Base-by-base conservation (phyloP, 352 stramenopile genomes). In the Phytophthora cryptogea region DNA sequence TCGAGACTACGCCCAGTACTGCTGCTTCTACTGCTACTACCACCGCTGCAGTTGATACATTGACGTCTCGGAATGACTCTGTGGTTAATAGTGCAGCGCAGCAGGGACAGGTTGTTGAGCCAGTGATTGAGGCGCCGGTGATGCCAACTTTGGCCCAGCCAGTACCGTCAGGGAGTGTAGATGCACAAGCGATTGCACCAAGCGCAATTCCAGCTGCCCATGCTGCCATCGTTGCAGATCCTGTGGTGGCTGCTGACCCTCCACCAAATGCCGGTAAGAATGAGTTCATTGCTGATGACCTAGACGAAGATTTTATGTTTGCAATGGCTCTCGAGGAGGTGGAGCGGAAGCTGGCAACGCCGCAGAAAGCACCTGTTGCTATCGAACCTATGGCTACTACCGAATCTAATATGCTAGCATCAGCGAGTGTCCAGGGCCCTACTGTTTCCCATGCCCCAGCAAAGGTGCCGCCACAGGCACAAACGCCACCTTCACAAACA, bases 291-390 rank as follows among this genome's bases (percentile, higher is more conserved):
- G 60, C 62, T 20, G 76, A 92, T 39, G 78, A 88, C 32, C 57
- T 73, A 28, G 74, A 88, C 27, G 80, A 92, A 63, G 83, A 92
- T 48, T 44, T 86, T 28, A 66, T 76, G 13, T 92, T 90, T 63
- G 60, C 86, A 16, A 54, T 83, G 57, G 83, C 80, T 0, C 70
- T 92, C 26, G 83, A 92, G 47, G 70, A 88, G 36, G 78, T 86
- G 8, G 83, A 92, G 49, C 70, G 50, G 23, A 80, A 75, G 30
- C 59, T 92, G 37, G 37, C 49, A 36, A 68, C 51, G 3, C 49
- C 66, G 23, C 55, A 68, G n/a, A 77, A 77, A 41, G 14, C 36
- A 33, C 14, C 28, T 17, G 2, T 11, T 20, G 57, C 9, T 39
- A 49, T 8, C 53, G 28, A 47, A 33, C 16, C 10, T 13, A n/a